A percentile compares a stretch with the other conserved stretches of the same genome.
These are phyloP conservation scores for Pythium monospermum DNA, from an alignment of 352 stramenopile species.

Conservation along the genomic window DNA sequence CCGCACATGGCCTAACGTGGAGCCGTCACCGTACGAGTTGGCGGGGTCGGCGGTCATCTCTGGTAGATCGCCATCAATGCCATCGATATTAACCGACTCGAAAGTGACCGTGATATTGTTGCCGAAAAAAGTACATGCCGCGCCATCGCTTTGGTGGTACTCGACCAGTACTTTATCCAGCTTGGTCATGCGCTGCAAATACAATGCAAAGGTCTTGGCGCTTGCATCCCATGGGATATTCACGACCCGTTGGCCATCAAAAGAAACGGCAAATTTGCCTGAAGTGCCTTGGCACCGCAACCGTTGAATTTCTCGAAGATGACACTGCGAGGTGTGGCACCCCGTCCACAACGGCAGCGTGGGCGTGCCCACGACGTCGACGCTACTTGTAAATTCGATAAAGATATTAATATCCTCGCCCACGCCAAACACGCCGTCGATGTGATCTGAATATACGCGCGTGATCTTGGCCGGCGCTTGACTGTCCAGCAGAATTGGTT, in stretches of 20 bases:
- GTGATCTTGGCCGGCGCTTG: constrained; percentile 55
- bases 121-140: constrained; percentile 68
- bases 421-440: constrained; percentile 42
- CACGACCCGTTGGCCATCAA: constrained; percentile 40
- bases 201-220: constrained; percentile 35
- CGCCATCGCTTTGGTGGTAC: constrained; percentile 54
- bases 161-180: constrained; percentile 52
- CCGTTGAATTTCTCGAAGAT: constrained; percentile 55
- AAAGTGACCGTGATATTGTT: constrained; percentile 81
- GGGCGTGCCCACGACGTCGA: constrained; percentile 50
- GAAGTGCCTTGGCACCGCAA: constrained; percentile 52
- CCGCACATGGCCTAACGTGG: constrained; percentile 38
- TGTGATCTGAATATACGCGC: constrained; percentile 52
- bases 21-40: constrained; percentile 42
- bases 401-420: constrained; percentile 58
- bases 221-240: constrained; percentile 70
- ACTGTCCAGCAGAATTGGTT: constrained; percentile 43
- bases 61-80: constrained; percentile 57
- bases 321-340: constrained; percentile 41
- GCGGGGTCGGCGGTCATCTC: constrained; percentile 44
- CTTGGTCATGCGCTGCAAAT: constrained; percentile 54
- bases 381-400: constrained; percentile 63
- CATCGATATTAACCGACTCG: constrained; percentile 66
- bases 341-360: constrained; percentile 51
- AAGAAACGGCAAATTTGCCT: constrained; percentile 60